phyloP scores from a whole-genome alignment of 352 stramenopile species.

The Lagenidium giganteum region DNA sequence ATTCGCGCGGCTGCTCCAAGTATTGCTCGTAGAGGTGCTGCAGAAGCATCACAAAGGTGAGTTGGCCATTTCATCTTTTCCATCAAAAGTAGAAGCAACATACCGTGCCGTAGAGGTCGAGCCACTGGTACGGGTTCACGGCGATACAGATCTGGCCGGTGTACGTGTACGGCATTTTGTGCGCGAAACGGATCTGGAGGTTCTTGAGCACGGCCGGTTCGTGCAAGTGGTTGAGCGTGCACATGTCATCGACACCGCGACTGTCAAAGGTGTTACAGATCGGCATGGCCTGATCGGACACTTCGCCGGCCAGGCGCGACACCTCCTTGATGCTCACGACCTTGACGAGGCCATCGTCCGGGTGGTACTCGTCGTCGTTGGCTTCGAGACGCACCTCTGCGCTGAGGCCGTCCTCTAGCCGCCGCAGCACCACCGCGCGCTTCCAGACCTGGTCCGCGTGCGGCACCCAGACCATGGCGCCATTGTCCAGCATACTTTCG shows the following conservation, averaged over 20 bases:
- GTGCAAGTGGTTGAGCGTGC: conserved; percentile 74
- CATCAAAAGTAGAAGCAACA: not conserved
- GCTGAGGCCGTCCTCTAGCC: conserved; percentile 35
- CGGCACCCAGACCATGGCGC: conserved; percentile 77
- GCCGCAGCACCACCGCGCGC: conserved; percentile 60
- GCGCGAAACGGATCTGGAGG: conserved; percentile 59
- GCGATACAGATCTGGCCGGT: conserved; percentile 77
- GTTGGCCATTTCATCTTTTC: not conserved
- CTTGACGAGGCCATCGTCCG: conserved; percentile 53
- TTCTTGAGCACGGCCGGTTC: conserved; percentile 77
- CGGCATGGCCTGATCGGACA: conserved; percentile 71
- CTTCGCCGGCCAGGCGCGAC: conserved; percentile 58
- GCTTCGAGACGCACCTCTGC: conserved; percentile 62
- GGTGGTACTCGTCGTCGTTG: conserved; percentile 44
- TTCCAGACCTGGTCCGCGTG: conserved; percentile 76
- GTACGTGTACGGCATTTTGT: conserved; percentile 78
- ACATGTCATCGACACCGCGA: conserved; percentile 71
- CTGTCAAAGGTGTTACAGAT: conserved; percentile 77
- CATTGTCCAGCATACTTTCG: conserved; percentile 45
- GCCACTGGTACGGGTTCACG: conserved; percentile 81
- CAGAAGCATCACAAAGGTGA: not conserved
- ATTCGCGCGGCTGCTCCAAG: conserved; percentile 44
- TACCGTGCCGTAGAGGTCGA: conserved; percentile 60
- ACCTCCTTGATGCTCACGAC: conserved; percentile 63
- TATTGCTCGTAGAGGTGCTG: conserved; percentile 63